Base-by-base conservation (phyloP, 2,329 filamentous ascomycete genomes). In the Clarireedia hainanense region DNA sequence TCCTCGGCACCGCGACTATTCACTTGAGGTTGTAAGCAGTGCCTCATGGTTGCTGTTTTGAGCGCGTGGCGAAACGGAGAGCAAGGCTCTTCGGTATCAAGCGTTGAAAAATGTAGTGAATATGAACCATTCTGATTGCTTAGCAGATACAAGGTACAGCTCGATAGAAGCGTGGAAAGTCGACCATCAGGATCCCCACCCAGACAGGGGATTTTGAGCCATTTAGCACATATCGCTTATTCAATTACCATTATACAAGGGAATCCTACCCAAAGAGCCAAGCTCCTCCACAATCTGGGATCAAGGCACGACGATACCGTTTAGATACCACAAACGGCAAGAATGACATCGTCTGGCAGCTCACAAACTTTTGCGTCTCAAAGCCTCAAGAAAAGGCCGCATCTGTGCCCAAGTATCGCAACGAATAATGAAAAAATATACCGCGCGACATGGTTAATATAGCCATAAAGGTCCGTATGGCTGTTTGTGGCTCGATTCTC, bases 141-240 rank as follows among this genome's bases (percentile, higher is more conserved):
- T 46, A 6, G 23, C n/a, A 20, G 20, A 14, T 7, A 46, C 46
- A 43, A 40, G 26, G 37, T 34, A 45, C 20, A 27, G 34, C 36
- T 47, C 24, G 43, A 54, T 39, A 43, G 39, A 9, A 26, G 37
- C 24, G 40, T 30, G 39, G 26, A 43, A 50, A 42, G 36, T 50
- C 47, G 52, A 24, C 47, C 52, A 20, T 50, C 10, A 26, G 46
- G 37, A 55, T 45, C 40, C 36, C 42, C 46, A 55, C 46, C 47
- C 47, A 34, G 3, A 4, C 30, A 34, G 51, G 51, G 37, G 24
- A 20, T n/a, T 42, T 42, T 14, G 17, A 34, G 30, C 23, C 30
- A 42, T 55, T 50, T 55, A 46, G 50, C 52, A 55, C 37, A 26
- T 34, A 46, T 46, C 42, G 42, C 42, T 46, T 23, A 46, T 46